Evolutionary conservation across 2,329 filamentous ascomycete genomes (phyloP).

Genomic region (Aureobasidium sp.): DNA sequence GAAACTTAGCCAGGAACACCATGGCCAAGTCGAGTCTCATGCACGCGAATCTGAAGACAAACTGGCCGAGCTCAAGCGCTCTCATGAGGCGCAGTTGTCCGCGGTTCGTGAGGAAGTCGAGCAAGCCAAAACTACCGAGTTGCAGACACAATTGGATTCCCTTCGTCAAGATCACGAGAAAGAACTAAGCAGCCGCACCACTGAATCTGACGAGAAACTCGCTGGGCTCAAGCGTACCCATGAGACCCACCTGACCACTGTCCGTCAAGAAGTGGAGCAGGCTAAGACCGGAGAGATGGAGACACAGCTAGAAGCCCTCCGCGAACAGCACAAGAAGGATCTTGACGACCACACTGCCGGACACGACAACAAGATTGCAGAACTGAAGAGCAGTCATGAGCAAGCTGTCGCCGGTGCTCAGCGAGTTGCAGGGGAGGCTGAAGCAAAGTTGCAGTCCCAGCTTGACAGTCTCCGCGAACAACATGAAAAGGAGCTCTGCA

Average conservation of each 20-base stretch:
- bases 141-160: neutral
- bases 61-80: neutral
- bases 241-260: neutral
- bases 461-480: neutral
- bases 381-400: neutral
- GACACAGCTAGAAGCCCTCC: neutral
- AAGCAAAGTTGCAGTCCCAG: neutral
- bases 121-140: neutral
- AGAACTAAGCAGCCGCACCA: neutral
- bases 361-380: neutral
- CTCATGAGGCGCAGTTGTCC: neutral
- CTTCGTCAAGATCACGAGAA: conserved; percentile 1
- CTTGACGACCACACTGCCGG: neutral
- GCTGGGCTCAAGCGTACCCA: neutral
- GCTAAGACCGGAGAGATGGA: neutral
- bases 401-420: neutral
- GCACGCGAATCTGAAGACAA: neutral
- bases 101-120: neutral
- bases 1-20: neutral
- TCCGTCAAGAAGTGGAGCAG: neutral
- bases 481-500: conserved; percentile 4
- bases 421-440: neutral
- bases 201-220: neutral
- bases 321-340: neutral
- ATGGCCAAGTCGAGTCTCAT: neutral